Conservation (phyloP, 2,329 filamentous ascomycete species). For the Lasiodiplodia gonubiensis region DNA sequence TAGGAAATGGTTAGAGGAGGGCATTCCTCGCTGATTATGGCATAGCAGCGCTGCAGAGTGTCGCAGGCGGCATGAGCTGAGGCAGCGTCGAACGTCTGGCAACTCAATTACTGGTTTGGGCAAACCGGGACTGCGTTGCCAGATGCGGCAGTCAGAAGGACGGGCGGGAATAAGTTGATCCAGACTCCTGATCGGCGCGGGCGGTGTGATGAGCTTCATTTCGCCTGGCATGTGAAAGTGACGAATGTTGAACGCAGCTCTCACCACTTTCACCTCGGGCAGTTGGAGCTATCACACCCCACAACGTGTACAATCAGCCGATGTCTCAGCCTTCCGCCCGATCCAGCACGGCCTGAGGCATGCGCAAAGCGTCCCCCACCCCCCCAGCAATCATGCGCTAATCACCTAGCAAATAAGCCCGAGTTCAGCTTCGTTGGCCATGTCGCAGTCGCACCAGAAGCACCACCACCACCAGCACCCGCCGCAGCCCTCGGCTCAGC, state of each 20-base stretch:
- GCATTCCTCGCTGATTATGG: background rate
- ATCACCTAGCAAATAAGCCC: background rate
- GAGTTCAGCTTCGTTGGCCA: background rate
- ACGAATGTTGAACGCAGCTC: constrained; percentile 17
- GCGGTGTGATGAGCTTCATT: background rate
- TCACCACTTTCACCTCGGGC: constrained; percentile 24
- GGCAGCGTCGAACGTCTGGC: constrained; percentile 12
- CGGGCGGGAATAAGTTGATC: constrained; percentile 7
- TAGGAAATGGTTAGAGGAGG: background rate
- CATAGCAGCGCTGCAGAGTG: constrained; percentile 5
- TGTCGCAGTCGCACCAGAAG: constrained; percentile 18
- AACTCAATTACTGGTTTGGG: constrained; percentile 5
- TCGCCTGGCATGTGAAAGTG: constrained; percentile 28
- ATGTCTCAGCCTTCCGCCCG: constrained; percentile 20
- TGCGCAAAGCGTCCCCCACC: constrained; percentile 9
- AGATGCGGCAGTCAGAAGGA: background rate
- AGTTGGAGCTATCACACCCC: constrained; percentile 13
- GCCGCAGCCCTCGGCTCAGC: background rate
- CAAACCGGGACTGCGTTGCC: constrained; percentile 15
- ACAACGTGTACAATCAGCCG: constrained; percentile 21
- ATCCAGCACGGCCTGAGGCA: constrained; percentile 23
- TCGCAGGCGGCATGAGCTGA: background rate
- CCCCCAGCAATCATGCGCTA: constrained; percentile 24
- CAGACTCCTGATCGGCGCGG: constrained; percentile 8
- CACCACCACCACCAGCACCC: constrained; percentile 7